Evolutionary conservation across 306 rosid species (phyloP), one percentile per base, ranked within the genome.

Genomic region (Acacia melanoxylon): DNA sequence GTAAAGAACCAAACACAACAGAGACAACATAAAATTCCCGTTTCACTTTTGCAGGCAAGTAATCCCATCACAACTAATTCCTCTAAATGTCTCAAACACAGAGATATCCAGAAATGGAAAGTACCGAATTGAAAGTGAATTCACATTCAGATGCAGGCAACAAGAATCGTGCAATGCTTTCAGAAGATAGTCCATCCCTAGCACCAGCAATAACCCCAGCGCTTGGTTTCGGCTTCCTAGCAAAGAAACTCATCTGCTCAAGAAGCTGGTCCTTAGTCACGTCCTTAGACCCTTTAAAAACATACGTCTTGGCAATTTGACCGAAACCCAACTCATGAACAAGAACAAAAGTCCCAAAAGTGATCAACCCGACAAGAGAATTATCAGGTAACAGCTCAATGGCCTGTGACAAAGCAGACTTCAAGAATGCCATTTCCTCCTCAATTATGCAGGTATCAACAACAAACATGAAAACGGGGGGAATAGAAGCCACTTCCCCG

Each of bases 251-350:
- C 98, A 95, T 86, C 87, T 89, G 95, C 82, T 95, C 99, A 35
- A 95, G 92, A 24, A 95, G 84, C 87, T 92, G 98, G 2, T 95
- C 98, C 88, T 90, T 93, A 29, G 88, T 75, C 71, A 93, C 83
- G 16, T 95, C 98, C 89, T 90, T 92, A 8, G 94, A 85, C 31
- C 99, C 99, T 61, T 83, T 93, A 65, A 95, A 95, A 9, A 93
- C 97, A 1, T 90, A 93, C 0, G 96, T 90, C 85, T 93, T 93
- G 3, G 98, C 93, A 51, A 95, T 84, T 17, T 78, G 80, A 10
- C 89, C 88, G 63, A 92, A 95, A 16, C 99, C 99, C n/a, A 95
- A 78, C 56, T 95, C 99, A 19, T 95, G 99, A 2, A 95, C 99
- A 25, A 92, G 92, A 2, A 93, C 98, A 40, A 85, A 89, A 17